A percentile compares a stretch with the other conserved stretches of the same genome.
These are phyloP conservation scores for Teunomyces stri DNA, from an alignment of 805 yeast genomes.

Conservation along the genomic window DNA sequence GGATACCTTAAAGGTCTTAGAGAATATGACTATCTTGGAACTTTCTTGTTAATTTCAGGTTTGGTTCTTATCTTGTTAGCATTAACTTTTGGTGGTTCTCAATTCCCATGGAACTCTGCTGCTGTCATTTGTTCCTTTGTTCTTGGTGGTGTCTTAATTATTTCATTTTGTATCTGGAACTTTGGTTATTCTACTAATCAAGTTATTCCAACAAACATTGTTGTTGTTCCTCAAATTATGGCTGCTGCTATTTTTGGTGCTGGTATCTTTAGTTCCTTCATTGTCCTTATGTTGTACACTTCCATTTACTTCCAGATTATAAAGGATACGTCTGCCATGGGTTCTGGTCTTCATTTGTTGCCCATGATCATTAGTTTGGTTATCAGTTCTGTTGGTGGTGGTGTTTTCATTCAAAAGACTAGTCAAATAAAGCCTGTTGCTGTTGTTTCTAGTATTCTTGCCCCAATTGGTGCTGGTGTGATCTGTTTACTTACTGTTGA, in stretches of 20 bases:
- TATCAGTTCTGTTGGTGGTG: constrained; percentile 34
- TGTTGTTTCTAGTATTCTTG: constrained; percentile 32
- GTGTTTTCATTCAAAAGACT: constrained; percentile 36
- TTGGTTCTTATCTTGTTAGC: constrained; percentile 22
- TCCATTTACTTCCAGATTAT: constrained; percentile 53
- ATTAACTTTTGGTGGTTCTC: constrained; percentile 22
- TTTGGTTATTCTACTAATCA: constrained; percentile 16
- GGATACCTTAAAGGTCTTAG: constrained; percentile 13
- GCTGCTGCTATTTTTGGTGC: constrained; percentile 14
- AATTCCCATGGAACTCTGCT: constrained; percentile 20
- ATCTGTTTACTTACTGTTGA: constrained; percentile 39
- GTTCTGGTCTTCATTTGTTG: constrained; percentile 45
- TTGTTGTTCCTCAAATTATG: constrained; percentile 11
- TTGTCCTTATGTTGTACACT: constrained; percentile 23
- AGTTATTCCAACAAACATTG: constrained; percentile 16
- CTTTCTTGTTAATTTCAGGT: constrained; percentile 17
- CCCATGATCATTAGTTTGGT: constrained; percentile 43
- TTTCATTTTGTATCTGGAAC: constrained; percentile 19
- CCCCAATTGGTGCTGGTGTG: constrained; percentile 46
- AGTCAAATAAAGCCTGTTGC: constrained; percentile 42
- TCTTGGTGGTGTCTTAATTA: constrained; percentile 23
- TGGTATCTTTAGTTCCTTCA: constrained; percentile 18
- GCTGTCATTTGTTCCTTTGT: constrained; percentile 23
- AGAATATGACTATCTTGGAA: constrained; percentile 20
- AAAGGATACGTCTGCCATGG: constrained; percentile 37